Percentiles rank a stretch among this genome's conserved stretches.
phyloP scores from a whole-genome alignment of 176 grass and related monocot species.

The Lolium multiflorum region DNA sequence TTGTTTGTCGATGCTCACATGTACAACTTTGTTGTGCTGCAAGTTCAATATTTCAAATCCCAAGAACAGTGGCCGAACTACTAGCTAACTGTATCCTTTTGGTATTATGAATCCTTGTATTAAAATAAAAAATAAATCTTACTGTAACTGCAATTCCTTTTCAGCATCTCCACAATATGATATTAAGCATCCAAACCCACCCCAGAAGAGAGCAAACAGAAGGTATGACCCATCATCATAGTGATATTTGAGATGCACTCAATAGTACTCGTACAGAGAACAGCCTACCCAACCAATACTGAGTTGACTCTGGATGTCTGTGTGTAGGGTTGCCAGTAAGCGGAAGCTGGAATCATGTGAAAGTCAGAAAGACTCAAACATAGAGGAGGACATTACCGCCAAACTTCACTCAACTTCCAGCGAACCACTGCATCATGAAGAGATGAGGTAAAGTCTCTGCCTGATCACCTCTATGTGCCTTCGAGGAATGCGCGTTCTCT shows the following conservation, averaged over 20 bases:
- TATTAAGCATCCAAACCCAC: constrained; percentile 14
- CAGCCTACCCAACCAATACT: constrained; percentile 19
- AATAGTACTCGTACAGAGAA: constrained; percentile 1
- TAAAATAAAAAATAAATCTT: constrained; percentile 21
- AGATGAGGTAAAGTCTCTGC: constrained; percentile 42
- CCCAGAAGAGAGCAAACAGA: constrained; percentile 10
- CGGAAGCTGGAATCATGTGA: constrained; percentile 36
- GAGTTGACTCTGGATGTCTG: constrained; percentile 43
- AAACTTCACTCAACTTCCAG: constrained; percentile 14
- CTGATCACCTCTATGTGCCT: neutral
- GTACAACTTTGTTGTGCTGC: neutral
- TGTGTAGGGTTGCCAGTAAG: constrained; percentile 30
- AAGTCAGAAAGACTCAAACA: constrained; percentile 7
- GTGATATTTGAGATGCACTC: constrained; percentile 37
- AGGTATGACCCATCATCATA: constrained; percentile 41
- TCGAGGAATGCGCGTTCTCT: constrained; percentile 3
- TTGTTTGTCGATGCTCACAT: constrained; percentile 8
- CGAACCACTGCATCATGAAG: constrained; percentile 7
- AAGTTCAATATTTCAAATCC: constrained; percentile 17
- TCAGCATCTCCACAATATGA: constrained; percentile 38
- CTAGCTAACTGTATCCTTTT: constrained; percentile 9
- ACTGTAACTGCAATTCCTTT: constrained; percentile 30
- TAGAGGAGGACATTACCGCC: neutral
- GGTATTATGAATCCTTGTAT: neutral
- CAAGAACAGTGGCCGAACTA: neutral